phyloP scores from a whole-genome alignment of 2,329 filamentous ascomycete genomes.

The Calonectria hongkongensis region DNA sequence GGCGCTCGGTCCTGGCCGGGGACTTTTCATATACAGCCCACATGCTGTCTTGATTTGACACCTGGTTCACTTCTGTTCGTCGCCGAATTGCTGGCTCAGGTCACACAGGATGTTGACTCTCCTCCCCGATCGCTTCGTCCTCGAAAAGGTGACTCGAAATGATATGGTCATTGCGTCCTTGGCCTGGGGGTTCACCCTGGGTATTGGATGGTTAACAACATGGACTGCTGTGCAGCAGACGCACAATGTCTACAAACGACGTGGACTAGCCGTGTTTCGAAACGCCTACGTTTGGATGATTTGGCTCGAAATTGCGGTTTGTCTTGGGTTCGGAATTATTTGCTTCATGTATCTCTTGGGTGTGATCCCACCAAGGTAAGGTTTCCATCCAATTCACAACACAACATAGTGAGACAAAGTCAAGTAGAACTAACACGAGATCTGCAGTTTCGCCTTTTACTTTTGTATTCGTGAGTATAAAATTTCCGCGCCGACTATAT shows the following conservation, averaged over 20 bases:
- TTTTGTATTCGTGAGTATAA: conserved; percentile 33
- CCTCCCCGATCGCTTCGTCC: conserved; percentile 32
- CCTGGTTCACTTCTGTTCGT: not conserved
- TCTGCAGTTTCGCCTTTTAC: conserved; percentile 30
- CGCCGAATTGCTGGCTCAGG: conserved; percentile 2
- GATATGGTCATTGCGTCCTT: conserved; percentile 52
- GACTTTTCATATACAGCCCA: not conserved
- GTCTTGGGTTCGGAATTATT: conserved; percentile 63
- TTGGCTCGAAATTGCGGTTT: conserved; percentile 65
- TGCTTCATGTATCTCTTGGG: conserved; percentile 49
- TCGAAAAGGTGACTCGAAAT: conserved; percentile 33
- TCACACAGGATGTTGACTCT: conserved; percentile 41
- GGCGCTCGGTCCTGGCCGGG: conserved; percentile 7
- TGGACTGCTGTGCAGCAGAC: conserved; percentile 62
- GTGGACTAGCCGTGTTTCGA: conserved; percentile 53
- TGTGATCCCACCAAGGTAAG: conserved; percentile 40
- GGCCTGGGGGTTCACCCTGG: conserved; percentile 61
- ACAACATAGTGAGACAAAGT: not conserved
- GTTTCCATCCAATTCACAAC: not conserved
- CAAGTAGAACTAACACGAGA: not conserved
- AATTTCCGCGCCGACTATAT: too few relatives aligned
- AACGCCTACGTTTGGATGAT: conserved; percentile 68
- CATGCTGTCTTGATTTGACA: not conserved
- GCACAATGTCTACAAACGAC: conserved; percentile 55
- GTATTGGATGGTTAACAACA: conserved; percentile 61